Conservation (phyloP, 805 yeast species). For the Komagataella mondaviorum region DNA sequence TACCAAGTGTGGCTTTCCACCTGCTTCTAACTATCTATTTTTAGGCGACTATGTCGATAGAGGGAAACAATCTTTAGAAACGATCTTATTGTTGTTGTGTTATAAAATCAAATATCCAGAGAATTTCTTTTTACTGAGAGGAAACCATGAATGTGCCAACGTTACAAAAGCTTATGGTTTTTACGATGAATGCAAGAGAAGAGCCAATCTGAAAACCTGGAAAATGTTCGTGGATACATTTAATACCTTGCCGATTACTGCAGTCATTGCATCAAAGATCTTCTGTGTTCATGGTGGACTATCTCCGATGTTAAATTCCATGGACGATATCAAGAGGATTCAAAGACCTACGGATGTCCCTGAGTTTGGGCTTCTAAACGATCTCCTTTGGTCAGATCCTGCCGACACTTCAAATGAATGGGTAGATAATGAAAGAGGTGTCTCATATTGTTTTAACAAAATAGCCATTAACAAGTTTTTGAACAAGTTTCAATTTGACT, state of each 20-base stretch:
- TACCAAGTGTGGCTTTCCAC: slow-evolving; percentile 96
- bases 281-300: slow-evolving; percentile 86
- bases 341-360: slow-evolving; percentile 82
- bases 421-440: slow-evolving; percentile 84
- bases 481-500: slow-evolving; percentile 62
- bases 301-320: slow-evolving; percentile 56
- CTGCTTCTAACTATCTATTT: slow-evolving; percentile 81
- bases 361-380: slow-evolving; percentile 67
- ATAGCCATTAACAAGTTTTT: slow-evolving; percentile 71
- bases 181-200: slow-evolving; percentile 93
- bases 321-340: slow-evolving; percentile 64
- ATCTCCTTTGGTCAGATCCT: slow-evolving; percentile 76
- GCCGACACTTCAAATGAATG: slow-evolving; percentile 74
- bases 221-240: slow-evolving; percentile 87
- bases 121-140: slow-evolving; percentile 83
- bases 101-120: slow-evolving; percentile 96
- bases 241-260: slow-evolving; percentile 91
- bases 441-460: slow-evolving; percentile 65
- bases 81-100: slow-evolving; percentile 75
- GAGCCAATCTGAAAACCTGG: slow-evolving; percentile 90
- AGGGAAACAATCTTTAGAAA: slow-evolving; percentile 92
- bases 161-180: slow-evolving; percentile 96
- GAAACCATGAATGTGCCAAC: slow-evolving; percentile 96
- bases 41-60: slow-evolving; percentile 96
- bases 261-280: slow-evolving; percentile 88